Percentiles rank a stretch among this genome's conserved stretches.
These are phyloP conservation scores for Sextonia rubra DNA, from an alignment of 164 flowering plant genomes.

Conservation along the genomic window DNA sequence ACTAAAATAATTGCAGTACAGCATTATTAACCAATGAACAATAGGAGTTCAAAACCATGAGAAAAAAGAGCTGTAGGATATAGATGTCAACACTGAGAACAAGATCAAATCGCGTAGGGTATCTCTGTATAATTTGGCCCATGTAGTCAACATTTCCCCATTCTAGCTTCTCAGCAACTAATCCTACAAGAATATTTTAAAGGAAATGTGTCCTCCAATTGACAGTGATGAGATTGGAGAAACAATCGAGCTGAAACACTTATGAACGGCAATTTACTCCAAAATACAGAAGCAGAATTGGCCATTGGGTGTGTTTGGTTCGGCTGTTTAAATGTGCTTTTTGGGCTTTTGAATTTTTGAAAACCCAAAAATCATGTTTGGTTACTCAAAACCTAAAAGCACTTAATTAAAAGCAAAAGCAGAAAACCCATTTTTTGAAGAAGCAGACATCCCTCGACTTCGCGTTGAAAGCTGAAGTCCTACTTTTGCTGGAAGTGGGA, in stretches of 20 bases:
- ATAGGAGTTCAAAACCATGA: not conserved
- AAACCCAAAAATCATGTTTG: too few species aligned
- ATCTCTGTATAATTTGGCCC: slow-evolving; percentile 36
- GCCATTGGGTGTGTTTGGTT: too few species aligned
- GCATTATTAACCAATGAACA: not conserved
- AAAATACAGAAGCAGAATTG: not conserved
- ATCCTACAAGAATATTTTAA: slow-evolving; percentile 30
- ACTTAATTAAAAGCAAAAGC: too few species aligned
- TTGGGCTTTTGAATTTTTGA: too few species aligned
- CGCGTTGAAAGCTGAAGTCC: too few species aligned
- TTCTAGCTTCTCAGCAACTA: slow-evolving; percentile 71
- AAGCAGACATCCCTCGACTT: too few species aligned
- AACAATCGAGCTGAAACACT: not conserved
- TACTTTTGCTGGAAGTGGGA: too few species aligned
- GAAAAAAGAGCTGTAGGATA: slow-evolving; percentile 47
- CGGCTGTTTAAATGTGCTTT: too few species aligned
- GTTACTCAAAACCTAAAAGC: too few species aligned
- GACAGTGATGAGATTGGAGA: not conserved
- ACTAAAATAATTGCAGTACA: not conserved
- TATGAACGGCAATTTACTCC: too few species aligned
- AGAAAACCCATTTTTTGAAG: too few species aligned
- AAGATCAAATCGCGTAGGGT: slow-evolving; percentile 77
- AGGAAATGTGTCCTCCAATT: slow-evolving; percentile 6
- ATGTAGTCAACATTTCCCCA: slow-evolving; percentile 80
- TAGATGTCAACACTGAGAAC: slow-evolving; percentile 96